Base-by-base conservation (phyloP, 2,329 filamentous ascomycete genomes). In the Whalleya microplaca region DNA sequence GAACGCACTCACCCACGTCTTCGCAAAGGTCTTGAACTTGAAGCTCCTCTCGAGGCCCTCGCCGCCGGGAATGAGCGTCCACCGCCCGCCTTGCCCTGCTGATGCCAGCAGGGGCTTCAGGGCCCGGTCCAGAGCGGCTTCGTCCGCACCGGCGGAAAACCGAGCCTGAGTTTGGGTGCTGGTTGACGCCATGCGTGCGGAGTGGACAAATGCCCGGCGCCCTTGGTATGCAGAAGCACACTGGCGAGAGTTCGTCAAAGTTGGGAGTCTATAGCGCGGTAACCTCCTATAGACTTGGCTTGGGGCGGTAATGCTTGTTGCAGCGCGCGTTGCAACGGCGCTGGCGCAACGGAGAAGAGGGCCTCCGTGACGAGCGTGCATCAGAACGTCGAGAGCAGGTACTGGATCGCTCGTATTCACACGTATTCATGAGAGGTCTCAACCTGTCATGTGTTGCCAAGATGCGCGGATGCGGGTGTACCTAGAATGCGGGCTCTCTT, bases 21-120 rank as follows among this genome's bases (percentile, higher is more conserved):
- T 87, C 37, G 81, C 78, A 70, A 88, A 89, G 1, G 78, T 86
- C 74, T 85, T 86, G 67, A 89, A 89, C 66, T 76, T 82, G 69
- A 88, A 87, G 52, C 73, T 77, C 50, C 85, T 77, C 72, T 88
- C 83, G 1, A 89, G 63, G 0, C 82, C 85, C 51, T 79, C 76
- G 9, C 83, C 84, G 44, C 76, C 73, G 1, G 74, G 67, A 2
- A 78, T 74, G 32, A 88, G 66, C 2, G 70, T 64, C 86, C 86
- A 89, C 48, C 73, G 75, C 1, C 74, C 73, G 41, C 69, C 66
- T 40, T 46, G 57, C 1, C 44, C 66, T 19, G 64, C 62, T 41
- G 52, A 71, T 58, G 55, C 69, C 67, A 70, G 72, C 53, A 72
- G 75, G 55, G 63, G 64, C 27, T 74, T 67, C n/a, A 79, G 65